These are phyloP conservation scores for Trichoderma parareesei DNA, from an alignment of 495 filamentous ascomycete genomes.

Conservation along the genomic window DNA sequence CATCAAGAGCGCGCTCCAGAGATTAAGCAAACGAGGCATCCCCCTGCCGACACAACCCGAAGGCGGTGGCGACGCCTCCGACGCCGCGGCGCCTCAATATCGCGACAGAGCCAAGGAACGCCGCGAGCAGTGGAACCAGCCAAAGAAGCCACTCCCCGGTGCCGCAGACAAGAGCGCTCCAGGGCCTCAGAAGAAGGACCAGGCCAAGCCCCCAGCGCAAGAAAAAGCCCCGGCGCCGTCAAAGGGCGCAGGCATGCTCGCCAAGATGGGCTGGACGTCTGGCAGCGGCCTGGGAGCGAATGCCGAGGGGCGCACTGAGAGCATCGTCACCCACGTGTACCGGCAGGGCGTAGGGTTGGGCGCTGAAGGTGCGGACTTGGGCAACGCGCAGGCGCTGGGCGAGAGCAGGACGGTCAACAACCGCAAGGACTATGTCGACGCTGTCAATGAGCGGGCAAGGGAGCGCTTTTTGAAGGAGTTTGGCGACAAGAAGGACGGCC, in stretches of 20 bases:
- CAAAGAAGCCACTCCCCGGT: constrained; percentile 43
- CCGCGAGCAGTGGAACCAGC: constrained; percentile 63
- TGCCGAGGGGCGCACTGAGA: constrained; percentile 67
- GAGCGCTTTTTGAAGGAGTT: constrained; percentile 47
- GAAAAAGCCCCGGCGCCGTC: constrained; percentile 35
- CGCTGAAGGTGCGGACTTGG: constrained; percentile 72
- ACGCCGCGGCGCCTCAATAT: constrained; percentile 42
- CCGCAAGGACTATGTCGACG: constrained; percentile 68
- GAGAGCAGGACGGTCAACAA: constrained; percentile 59
- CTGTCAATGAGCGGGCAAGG: constrained; percentile 70
- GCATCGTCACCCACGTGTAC: constrained; percentile 73
- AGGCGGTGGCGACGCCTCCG: constrained; percentile 18
- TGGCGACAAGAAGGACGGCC: background rate
- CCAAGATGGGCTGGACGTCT: constrained; percentile 85
- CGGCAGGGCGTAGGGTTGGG: constrained; percentile 78
- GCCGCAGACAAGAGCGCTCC: constrained; percentile 30
- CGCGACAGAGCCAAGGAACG: constrained; percentile 80
- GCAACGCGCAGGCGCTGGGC: constrained; percentile 77
- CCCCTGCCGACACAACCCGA: background rate
- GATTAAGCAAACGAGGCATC: constrained; percentile 23
- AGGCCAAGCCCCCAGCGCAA: constrained; percentile 12
- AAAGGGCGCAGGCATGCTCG: constrained; percentile 77
- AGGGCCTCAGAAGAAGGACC: background rate
- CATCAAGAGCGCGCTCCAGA: constrained; percentile 20
- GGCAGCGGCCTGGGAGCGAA: constrained; percentile 75